A percentile compares a stretch with the other conserved stretches of the same genome.
phyloP scores from a whole-genome alignment of 1,139 yeast genomes.

The Casaregolazyma suthepensis region DNA sequence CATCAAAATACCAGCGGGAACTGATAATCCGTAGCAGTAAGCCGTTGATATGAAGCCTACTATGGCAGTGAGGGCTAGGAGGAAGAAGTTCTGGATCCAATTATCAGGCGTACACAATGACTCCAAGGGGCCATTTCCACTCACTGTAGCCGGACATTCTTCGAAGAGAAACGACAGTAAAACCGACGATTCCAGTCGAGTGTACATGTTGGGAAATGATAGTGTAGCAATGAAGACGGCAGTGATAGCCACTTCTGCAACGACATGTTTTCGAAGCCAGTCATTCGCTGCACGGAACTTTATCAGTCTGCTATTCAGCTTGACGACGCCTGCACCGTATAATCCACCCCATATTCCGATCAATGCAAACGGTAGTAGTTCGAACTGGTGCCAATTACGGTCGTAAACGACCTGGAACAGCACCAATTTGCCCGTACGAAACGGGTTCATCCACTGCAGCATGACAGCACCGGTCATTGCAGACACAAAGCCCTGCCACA shows the following conservation, averaged over 20 bases:
- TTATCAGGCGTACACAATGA: slow-evolving; percentile 33
- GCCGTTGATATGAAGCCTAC: slow-evolving; percentile 55
- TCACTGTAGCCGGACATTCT: slow-evolving; percentile 42
- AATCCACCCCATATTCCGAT: slow-evolving; percentile 67
- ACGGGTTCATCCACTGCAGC: slow-evolving; percentile 55
- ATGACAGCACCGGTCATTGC: slow-evolving; percentile 70
- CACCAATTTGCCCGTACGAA: slow-evolving; percentile 51
- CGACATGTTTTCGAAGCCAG: slow-evolving; percentile 18
- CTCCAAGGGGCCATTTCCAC: slow-evolving; percentile 22
- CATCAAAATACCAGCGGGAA: slow-evolving; percentile 73
- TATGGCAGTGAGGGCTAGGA: slow-evolving; percentile 41
- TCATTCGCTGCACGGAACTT: slow-evolving; percentile 28
- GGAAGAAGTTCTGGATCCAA: slow-evolving; percentile 25
- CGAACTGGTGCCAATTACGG: slow-evolving; percentile 68
- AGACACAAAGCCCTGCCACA: slow-evolving; percentile 80
- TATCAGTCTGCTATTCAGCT: slow-evolving; percentile 42
- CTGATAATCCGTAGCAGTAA: slow-evolving; percentile 56
- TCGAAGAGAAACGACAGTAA: slow-evolving; percentile 54
- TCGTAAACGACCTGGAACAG: slow-evolving; percentile 62
- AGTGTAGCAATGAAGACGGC: slow-evolving; percentile 48
- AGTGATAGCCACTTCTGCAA: slow-evolving; percentile 45
- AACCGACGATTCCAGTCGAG: slow-evolving; percentile 52
- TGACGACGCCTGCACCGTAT: slow-evolving; percentile 52
- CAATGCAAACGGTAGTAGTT: slow-evolving; percentile 58
- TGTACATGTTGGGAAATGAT: slow-evolving; percentile 50